Conservation (phyloP, 371 early-diverging fungal species). For the Saksenaea oblongispora region DNA sequence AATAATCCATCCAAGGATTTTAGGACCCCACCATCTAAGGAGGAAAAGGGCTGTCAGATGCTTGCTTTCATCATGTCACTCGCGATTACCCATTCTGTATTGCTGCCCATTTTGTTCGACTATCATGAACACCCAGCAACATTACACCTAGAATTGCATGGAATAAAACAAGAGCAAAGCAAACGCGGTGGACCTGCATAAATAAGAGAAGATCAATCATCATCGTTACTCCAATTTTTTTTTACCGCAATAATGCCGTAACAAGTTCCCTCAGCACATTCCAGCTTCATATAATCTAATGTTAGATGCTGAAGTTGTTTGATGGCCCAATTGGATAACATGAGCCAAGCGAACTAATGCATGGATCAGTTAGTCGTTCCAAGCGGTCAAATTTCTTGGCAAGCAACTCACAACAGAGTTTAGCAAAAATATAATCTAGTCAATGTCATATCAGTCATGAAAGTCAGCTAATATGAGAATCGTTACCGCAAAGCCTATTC, state of each 20-base stretch:
- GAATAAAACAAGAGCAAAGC: slow-evolving; percentile 80
- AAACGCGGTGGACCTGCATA: slow-evolving; percentile 73
- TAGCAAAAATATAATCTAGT: slow-evolving; percentile 63
- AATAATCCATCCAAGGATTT: slow-evolving; percentile 67
- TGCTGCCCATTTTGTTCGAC: slow-evolving; percentile 69
- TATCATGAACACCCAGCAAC: slow-evolving; percentile 68
- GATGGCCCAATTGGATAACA: slow-evolving; percentile 81
- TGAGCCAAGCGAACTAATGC: slow-evolving; percentile 54
- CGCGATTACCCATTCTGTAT: slow-evolving; percentile 76
- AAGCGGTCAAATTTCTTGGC: not conserved
- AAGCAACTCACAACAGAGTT: slow-evolving; percentile 60
- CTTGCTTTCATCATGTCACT: not conserved
- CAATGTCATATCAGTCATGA: not conserved
- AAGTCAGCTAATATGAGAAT: not conserved
- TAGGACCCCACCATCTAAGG: slow-evolving; percentile 73
- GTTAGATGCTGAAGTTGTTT: slow-evolving; percentile 65
- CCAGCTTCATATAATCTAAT: slow-evolving; percentile 75
- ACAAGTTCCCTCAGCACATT: slow-evolving; percentile 79
- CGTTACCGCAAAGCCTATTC: slow-evolving; percentile 61
- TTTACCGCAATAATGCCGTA: slow-evolving; percentile 78
- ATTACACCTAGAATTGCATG: slow-evolving; percentile 66
- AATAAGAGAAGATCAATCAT: not conserved
- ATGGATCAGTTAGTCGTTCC: not conserved
- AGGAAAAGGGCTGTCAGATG: not conserved
- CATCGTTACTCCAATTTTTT: not conserved